Evolutionary conservation across 257 asterid genomes (phyloP).

Genomic region (Solanum boliviense): DNA sequence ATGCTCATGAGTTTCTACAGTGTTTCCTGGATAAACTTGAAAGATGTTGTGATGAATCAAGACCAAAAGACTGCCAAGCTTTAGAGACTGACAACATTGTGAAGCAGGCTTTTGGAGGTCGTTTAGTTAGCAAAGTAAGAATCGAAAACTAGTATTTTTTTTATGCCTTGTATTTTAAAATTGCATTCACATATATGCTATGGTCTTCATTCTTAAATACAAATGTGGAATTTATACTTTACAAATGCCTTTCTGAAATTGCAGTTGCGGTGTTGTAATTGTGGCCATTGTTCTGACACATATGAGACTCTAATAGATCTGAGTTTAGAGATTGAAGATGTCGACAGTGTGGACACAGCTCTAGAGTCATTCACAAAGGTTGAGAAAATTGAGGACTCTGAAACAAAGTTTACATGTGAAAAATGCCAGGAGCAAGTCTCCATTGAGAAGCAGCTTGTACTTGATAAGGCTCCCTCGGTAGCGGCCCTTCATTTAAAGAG

Average conservation of each 20-base stretch:
- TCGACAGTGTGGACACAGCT: conserved; percentile 40
- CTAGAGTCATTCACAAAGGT: conserved; percentile 82
- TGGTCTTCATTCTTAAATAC: neutral
- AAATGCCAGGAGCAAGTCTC: conserved; percentile 67
- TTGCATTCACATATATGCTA: neutral
- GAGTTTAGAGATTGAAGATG: conserved; percentile 87
- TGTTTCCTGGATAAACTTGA: conserved; percentile 84
- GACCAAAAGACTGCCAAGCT: conserved; percentile 4
- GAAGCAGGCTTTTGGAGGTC: conserved; percentile 76
- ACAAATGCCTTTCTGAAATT: conserved; percentile 7
- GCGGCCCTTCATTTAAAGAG: conserved; percentile 84
- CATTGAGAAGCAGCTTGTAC: conserved; percentile 66
- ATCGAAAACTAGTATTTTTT: neutral
- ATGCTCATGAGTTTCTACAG: conserved; percentile 93
- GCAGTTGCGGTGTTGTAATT: conserved; percentile 84
- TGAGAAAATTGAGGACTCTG: conserved; percentile 73
- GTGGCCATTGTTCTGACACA: conserved; percentile 74
- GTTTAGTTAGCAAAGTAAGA: conserved; percentile 72
- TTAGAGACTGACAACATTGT: conserved; percentile 39
- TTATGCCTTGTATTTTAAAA: neutral
- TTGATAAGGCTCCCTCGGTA: conserved; percentile 61
- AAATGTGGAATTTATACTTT: neutral
- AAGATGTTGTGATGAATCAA: conserved; percentile 17
- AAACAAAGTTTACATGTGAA: conserved; percentile 74
- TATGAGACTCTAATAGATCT: conserved; percentile 74